Conservation (phyloP, 257 asterid species). For the Solanum microdontum region DNA sequence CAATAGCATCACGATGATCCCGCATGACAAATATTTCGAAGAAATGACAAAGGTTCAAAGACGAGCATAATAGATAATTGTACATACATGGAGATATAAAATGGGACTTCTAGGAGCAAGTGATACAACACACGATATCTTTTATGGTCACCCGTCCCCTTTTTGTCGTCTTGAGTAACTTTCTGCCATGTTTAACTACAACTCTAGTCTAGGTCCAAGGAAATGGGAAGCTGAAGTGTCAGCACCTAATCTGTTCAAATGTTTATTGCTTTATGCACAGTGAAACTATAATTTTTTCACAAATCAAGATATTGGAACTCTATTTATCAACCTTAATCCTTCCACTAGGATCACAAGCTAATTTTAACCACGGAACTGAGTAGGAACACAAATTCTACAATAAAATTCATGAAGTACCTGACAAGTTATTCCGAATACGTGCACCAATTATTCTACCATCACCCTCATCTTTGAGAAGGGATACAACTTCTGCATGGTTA, state of each 20-base stretch:
- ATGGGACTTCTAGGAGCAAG: background rate
- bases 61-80: background rate
- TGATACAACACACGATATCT: background rate
- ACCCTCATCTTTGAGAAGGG: slow-evolving; percentile 59
- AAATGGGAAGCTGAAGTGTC: background rate
- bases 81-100: background rate
- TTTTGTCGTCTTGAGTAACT: background rate
- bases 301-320: background rate
- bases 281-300: background rate
- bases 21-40: background rate
- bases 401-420: slow-evolving; percentile 37
- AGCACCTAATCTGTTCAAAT: background rate
- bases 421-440: slow-evolving; percentile 56
- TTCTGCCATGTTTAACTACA: background rate
- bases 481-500: slow-evolving; percentile 82
- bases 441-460: slow-evolving; percentile 71
- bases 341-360: background rate
- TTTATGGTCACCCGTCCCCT: background rate
- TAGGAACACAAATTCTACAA: background rate
- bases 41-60: background rate
- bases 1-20: background rate
- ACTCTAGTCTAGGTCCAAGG: background rate
- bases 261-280: background rate
- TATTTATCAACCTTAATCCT: background rate
- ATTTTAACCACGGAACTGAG: background rate